Evolutionary conservation across 805 yeast species (phyloP).

Genomic region (Lipomyces spencermartinsiae): DNA sequence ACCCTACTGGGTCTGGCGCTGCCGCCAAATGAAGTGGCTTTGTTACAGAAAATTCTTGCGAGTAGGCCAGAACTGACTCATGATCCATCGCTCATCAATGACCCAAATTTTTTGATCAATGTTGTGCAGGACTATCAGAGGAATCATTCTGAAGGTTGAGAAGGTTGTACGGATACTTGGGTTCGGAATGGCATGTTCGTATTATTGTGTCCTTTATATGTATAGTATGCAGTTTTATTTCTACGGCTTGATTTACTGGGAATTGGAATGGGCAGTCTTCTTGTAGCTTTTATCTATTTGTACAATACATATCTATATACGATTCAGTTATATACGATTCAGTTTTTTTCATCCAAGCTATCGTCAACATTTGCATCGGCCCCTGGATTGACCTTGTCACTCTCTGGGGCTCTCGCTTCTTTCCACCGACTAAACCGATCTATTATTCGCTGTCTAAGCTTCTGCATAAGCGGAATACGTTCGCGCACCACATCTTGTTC

Average conservation of each 20-base stretch:
- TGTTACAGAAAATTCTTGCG: slow-evolving; percentile 39
- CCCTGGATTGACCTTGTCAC: neutral
- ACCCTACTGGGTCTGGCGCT: slow-evolving; percentile 36
- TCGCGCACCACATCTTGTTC: slow-evolving; percentile 67
- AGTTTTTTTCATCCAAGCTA: neutral
- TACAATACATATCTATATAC: neutral
- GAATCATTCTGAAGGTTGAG: neutral
- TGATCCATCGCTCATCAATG: slow-evolving; percentile 41
- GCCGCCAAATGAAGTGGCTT: slow-evolving; percentile 38
- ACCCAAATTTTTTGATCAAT: slow-evolving; percentile 43
- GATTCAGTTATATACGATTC: neutral
- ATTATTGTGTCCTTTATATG: neutral
- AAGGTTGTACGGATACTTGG: neutral
- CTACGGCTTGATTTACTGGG: neutral
- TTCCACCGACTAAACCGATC: neutral
- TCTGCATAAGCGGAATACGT: neutral
- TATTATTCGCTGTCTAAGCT: neutral
- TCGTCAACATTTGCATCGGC: neutral
- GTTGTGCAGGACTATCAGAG: slow-evolving; percentile 40
- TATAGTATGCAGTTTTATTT: neutral
- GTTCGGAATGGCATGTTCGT: neutral
- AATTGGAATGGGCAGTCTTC: neutral
- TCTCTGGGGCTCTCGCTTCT: neutral
- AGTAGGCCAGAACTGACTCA: slow-evolving; percentile 42
- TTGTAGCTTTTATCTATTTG: neutral